Percentiles rank a stretch among this genome's conserved stretches.
phyloP scores from a whole-genome alignment of 495 filamentous ascomycete species.

The Baudoinia panamericana region DNA sequence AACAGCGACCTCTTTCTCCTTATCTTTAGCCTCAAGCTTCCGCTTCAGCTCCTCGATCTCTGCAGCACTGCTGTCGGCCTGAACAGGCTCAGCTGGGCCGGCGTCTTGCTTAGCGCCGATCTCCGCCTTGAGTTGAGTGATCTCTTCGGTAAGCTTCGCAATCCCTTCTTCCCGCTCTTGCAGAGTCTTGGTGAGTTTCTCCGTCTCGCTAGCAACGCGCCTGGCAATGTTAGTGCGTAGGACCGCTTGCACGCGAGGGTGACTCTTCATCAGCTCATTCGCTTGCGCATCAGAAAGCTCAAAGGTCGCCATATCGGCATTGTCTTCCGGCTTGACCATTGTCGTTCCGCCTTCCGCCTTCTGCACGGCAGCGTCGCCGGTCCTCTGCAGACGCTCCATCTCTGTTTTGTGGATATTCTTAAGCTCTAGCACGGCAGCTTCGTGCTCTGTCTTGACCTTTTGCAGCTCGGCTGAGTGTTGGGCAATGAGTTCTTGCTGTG shows the following conservation, averaged over 20 bases:
- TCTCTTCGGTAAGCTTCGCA: conserved; percentile 6
- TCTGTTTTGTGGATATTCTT: conserved; percentile 55
- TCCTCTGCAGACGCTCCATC: conserved; percentile 26
- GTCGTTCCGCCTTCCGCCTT: conserved; percentile 3
- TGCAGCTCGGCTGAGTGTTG: conserved; percentile 35
- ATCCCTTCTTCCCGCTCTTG: conserved; percentile 17
- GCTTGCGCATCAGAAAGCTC: conserved; percentile 12
- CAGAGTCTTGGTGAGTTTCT: conserved; percentile 2
- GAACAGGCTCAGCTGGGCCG: neutral
- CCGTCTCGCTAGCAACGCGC: conserved; percentile 2
- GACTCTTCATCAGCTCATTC: conserved; percentile 10
- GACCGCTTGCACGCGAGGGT: conserved; percentile 5
- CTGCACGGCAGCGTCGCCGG: conserved; percentile 7
- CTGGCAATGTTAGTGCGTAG: conserved; percentile 14
- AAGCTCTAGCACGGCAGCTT: conserved; percentile 49
- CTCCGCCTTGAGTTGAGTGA: conserved; percentile 7
- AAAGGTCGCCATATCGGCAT: neutral
- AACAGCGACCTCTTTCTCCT: conserved; percentile 11
- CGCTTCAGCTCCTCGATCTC: conserved; percentile 1
- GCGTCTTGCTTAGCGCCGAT: neutral
- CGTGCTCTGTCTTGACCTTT: conserved; percentile 35
- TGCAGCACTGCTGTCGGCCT: conserved; percentile 2
- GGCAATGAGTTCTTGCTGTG: conserved; percentile 21
- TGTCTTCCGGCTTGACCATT: conserved; percentile 2
- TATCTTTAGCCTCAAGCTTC: conserved; percentile 6